These are phyloP conservation scores for Acidomyces sp. DNA, from an alignment of 495 filamentous ascomycete genomes.

Conservation along the genomic window DNA sequence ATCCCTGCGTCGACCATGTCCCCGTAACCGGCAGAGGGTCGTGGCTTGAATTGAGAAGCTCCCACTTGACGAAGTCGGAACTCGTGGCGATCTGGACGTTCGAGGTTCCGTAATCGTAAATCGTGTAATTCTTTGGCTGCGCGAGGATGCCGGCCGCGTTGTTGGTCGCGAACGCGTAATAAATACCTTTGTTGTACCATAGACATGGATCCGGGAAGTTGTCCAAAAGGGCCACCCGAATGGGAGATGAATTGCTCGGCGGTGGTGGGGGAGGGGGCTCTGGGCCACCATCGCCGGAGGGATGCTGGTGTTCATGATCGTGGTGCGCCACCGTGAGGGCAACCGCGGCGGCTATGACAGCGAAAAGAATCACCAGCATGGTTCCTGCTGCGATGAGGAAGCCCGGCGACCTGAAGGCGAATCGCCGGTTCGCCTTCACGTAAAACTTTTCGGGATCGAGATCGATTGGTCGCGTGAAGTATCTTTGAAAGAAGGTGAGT, in stretches of 20 bases:
- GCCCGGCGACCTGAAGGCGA: constrained; percentile 5
- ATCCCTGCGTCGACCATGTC: constrained; percentile 14
- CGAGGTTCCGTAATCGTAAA: constrained; percentile 18
- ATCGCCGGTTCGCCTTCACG: background rate
- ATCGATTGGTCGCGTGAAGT: constrained; percentile 7
- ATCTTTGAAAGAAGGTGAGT: constrained; percentile 3
- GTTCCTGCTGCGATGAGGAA: background rate
- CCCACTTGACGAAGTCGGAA: constrained; percentile 18
- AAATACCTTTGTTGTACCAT: constrained; percentile 16
- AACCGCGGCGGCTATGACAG: constrained; percentile 7
- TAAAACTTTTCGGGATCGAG: background rate
- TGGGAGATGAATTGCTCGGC: background rate
- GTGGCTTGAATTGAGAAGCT: constrained; percentile 4
- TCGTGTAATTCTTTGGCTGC: constrained; percentile 1
- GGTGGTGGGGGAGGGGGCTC: background rate
- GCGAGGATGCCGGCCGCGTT: constrained; percentile 22
- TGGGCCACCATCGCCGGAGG: too few relatives aligned
- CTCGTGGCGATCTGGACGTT: constrained; percentile 23
- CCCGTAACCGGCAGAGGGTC: constrained; percentile 18
- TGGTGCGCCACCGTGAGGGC: background rate
- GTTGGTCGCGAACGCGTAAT: constrained; percentile 23
- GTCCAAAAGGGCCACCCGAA: constrained; percentile 7
- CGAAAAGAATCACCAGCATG: constrained; percentile 5
- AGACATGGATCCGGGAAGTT: constrained; percentile 25
- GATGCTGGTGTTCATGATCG: background rate